phyloP scores from a whole-genome alignment of 495 filamentous ascomycete genomes.

The Platismatia glauca region DNA sequence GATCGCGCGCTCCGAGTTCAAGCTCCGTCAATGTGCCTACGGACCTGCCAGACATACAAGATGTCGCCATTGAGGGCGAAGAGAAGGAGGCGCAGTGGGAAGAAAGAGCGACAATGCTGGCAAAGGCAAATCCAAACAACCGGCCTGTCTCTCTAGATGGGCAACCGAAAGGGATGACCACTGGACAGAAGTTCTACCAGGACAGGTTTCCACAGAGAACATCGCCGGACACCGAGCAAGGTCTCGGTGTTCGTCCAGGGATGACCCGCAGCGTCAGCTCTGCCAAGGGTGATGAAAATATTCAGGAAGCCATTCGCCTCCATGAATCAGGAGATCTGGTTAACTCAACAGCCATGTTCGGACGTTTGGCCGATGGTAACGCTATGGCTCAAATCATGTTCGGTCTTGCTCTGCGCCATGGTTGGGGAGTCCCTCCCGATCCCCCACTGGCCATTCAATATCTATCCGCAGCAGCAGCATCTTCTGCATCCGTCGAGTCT shows the following conservation, averaged over 20 bases:
- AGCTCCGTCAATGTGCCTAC: constrained; percentile 65
- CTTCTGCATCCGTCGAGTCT: constrained; percentile 77
- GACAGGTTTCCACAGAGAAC: neutral
- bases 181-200: neutral
- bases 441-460: constrained; percentile 68
- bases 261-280: constrained; percentile 30
- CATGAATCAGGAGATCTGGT: constrained; percentile 65
- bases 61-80: constrained; percentile 38
- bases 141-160: constrained; percentile 13
- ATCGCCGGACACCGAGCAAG: constrained; percentile 3
- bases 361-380: constrained; percentile 80
- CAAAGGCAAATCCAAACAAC: constrained; percentile 48
- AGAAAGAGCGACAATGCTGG: constrained; percentile 77
- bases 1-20: constrained; percentile 40
- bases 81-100: constrained; percentile 65
- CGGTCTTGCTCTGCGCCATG: constrained; percentile 86
- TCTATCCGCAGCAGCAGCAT: constrained; percentile 81
- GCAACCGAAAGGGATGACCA: neutral
- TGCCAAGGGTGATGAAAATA: constrained; percentile 51
- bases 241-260: constrained; percentile 9
- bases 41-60: constrained; percentile 65
- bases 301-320: constrained; percentile 90
- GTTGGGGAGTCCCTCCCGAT: constrained; percentile 78
- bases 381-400: constrained; percentile 93
- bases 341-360: constrained; percentile 77